Base-by-base conservation (phyloP, 2,329 filamentous ascomycete genomes). In the Trichoderma lentiforme region DNA sequence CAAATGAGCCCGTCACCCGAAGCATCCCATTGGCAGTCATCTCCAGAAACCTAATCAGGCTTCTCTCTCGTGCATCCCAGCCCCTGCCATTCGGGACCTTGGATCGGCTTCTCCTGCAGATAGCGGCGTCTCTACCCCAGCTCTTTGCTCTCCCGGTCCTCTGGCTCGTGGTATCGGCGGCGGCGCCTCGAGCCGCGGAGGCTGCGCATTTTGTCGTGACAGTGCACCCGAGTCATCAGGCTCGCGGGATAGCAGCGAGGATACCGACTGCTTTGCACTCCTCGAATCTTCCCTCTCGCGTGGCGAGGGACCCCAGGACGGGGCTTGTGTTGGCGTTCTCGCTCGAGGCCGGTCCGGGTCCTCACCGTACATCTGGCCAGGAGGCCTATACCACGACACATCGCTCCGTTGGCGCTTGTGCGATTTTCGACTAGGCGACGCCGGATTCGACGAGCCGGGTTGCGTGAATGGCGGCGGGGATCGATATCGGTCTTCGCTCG, bases 321-420 rank as follows among this genome's bases (percentile, higher is more conserved):
- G 68, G 5, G 74, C 74, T 66, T 74, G 74, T 24, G 60, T 56
- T 14, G 76, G 74, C 30, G 75, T 74, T 28, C 71, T 66, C 21
- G 75, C 71, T 57, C 74, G 72, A 15, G 72, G 56, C n/a, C 34
- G 62, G 12, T 76, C 76, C 18, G 73, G 24, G n/a, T 76, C 75
- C 32, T 77, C 75, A 15, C 61, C 63, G 64, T 73, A 76, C 56
- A 69, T 71, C 58, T 74, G 76, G 18, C 75, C 77, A 5, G 75
- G 71, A 7, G 76, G 73, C 74, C 78, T 76, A 73, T 80, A 81
- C 73, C 80, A 82, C 3, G 81, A 80, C 21, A 82, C 76, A 60
- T 82, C 81, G 73, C 81, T 82, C 64, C 78, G 79, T 57, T 82
- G 81, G 6, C 81, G 80, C 26, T 80, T 79, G 56, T 82, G 81